Evolutionary conservation across 805 yeast genomes (phyloP).

Genomic region (Tetrapisispora taiwanensis): DNA sequence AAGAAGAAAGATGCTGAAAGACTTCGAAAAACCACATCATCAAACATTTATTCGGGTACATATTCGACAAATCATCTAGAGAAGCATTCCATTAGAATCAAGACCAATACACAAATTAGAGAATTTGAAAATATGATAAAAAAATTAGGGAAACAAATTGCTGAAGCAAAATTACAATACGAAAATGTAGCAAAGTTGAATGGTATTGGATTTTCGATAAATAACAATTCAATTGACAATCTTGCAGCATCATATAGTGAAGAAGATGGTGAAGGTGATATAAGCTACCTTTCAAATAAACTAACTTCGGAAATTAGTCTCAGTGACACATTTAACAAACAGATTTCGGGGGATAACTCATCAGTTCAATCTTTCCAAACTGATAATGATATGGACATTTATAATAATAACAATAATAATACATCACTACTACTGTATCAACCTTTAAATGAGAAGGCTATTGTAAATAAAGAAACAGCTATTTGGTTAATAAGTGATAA

Average conservation of each 20-base stretch:
- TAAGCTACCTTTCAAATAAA: neutral
- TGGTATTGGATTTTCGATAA: constrained; percentile 2
- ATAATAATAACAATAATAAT: neutral
- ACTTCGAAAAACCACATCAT: constrained; percentile 18
- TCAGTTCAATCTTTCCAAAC: neutral
- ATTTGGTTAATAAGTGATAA: constrained; percentile 30
- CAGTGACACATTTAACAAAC: neutral
- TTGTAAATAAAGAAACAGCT: constrained; percentile 20
- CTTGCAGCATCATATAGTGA: neutral
- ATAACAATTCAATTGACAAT: neutral
- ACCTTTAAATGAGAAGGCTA: neutral
- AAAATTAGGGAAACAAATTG: constrained; percentile 19
- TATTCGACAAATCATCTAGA: constrained; percentile 30
- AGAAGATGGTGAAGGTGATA: constrained; percentile 1
- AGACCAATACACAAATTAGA: constrained; percentile 26
- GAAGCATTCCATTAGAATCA: constrained; percentile 27
- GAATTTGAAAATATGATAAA: constrained; percentile 25
- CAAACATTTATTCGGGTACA: constrained; percentile 26
- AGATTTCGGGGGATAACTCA: neutral
- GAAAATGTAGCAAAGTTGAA: constrained; percentile 10
- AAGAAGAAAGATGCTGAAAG: constrained; percentile 21
- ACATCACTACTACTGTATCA: neutral
- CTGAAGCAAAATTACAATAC: constrained; percentile 16
- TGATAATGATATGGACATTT: neutral
- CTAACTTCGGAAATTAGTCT: neutral